Evolutionary conservation across 75 land plant species (phyloP), one percentile per base, ranked within the genome.

Genomic region (Larix kaempferi): DNA sequence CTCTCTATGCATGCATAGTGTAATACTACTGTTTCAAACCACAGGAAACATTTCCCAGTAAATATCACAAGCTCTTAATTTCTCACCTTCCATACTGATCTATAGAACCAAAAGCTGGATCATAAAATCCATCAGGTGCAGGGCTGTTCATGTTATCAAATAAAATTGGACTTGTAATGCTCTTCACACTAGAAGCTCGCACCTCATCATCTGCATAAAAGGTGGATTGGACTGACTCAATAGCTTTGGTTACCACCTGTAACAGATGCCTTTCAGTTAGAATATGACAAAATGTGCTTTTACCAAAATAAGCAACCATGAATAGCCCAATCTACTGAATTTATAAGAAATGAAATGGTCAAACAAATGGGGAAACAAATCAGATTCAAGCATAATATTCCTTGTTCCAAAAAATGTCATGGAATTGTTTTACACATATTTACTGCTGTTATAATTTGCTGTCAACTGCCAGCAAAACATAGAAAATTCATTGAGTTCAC

Each of bases 81-180:
- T 19, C 72, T 69, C 72, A 69, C 72, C 72, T 69, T 19, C 72
- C 72, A n/a, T 69, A 69, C 72, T 69, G 72, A 56, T 92, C 86
- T 13, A 91, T 12, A 0, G 99, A 91, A 19, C 99, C 99, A 67
- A 96, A 58, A 0, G 90, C 88, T 3, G 93, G 98, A 76, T 96
- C 99, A 77, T 90, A 94, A n/a, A 94, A 78, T 29, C 99, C 99
- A 16, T 88, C 94, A 15, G 87, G 85, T 1, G 88, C 81, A 33
- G 99, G 95, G 39, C 81, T 80, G 12, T 57, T 76, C 78, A 90
- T 23, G 16, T 35, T 44, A 78, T 90, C 94, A 14, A 94, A 76
- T 56, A 94, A 69, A 14, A 79, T 65, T 1, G 96, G 91, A 19
- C 78, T 89, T 8, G 88, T 86, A 57, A 96, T 82, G 66, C 86